A percentile compares a stretch with the other conserved stretches of the same genome.
Conservation (phyloP, 179 eudicot genomes). For the Gypsophila paniculata region DNA sequence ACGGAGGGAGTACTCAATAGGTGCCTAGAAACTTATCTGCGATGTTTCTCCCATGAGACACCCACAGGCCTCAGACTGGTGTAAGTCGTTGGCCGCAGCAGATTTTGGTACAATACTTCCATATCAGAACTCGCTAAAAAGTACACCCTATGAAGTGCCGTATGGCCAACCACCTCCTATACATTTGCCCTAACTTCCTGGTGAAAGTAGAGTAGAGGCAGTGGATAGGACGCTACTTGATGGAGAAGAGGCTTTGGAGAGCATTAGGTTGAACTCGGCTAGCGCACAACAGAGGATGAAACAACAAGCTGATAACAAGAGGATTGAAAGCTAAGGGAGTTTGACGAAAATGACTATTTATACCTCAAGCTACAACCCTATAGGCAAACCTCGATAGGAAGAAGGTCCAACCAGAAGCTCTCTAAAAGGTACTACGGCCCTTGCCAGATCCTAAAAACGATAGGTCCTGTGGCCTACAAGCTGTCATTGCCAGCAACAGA, state of each 20-base stretch:
- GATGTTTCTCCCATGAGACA: not conserved
- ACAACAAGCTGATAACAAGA: not conserved
- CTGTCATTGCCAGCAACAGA: too few species aligned
- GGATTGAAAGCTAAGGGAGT: not conserved
- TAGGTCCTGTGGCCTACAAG: too few species aligned
- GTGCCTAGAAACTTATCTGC: not conserved
- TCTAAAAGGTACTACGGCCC: not conserved
- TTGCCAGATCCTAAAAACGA: not conserved
- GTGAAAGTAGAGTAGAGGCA: not conserved
- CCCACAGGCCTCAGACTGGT: too few species aligned
- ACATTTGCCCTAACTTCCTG: not conserved
- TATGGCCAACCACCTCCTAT: not conserved
- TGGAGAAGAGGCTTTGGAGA: not conserved
- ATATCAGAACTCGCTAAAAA: too few species aligned
- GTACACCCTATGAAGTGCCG: not conserved
- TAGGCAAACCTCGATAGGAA: not conserved
- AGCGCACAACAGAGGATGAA: not conserved
- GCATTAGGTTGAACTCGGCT: not conserved
- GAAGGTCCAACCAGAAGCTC: not conserved
- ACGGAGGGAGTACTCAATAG: not conserved
- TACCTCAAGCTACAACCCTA: not conserved
- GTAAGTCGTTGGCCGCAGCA: too few species aligned
- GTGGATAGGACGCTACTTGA: not conserved
- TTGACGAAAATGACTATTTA: not conserved
- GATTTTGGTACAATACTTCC: too few species aligned